Evolutionary conservation across 345 rosid genomes (phyloP).

Genomic region (Syzygium aromaticum): DNA sequence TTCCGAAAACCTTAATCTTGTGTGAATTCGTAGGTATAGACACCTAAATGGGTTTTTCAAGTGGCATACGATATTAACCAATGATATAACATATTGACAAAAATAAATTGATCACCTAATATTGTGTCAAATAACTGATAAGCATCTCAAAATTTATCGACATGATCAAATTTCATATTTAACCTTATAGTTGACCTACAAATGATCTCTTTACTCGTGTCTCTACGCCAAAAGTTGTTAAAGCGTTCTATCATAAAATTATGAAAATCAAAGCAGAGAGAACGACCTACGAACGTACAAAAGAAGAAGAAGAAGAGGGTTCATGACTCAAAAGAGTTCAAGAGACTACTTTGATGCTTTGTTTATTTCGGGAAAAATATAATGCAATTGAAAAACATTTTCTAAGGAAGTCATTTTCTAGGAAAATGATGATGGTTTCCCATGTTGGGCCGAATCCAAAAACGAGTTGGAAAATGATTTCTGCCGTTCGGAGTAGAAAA

Average conservation of each 20-base stretch:
- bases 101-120: background rate
- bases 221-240: background rate
- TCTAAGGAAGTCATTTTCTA: background rate
- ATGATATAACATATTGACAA: background rate
- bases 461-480: too few species aligned
- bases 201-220: background rate
- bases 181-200: background rate
- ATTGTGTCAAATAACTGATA: background rate
- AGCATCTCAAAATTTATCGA: background rate
- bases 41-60: background rate
- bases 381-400: background rate
- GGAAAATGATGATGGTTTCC: background rate
- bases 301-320: background rate
- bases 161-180: background rate
- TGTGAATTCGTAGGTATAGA: background rate
- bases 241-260: background rate
- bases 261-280: background rate
- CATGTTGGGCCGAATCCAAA: background rate
- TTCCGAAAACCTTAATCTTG: background rate
- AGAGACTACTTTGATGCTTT: background rate
- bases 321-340: background rate
- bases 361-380: background rate
- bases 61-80: background rate
- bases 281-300: background rate
- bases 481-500: background rate